Base-by-base conservation (phyloP, 495 filamentous ascomycete species). In the Penicillium canariense region DNA sequence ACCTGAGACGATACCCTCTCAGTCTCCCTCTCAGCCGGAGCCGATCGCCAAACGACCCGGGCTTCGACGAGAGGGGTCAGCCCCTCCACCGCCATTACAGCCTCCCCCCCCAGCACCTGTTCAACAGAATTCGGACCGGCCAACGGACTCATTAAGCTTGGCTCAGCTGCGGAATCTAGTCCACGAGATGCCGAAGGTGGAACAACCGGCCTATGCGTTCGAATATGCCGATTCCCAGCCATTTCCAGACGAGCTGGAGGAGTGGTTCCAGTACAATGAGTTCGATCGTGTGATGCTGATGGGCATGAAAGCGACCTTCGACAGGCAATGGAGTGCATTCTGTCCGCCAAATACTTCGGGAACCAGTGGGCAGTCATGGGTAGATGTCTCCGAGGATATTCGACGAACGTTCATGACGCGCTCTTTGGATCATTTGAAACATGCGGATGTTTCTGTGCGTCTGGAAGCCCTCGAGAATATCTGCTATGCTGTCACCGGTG, bases 211-310 rank as follows among this genome's bases (percentile, higher is more conserved):
- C n/a, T 98, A 98, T 75, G 90, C 92, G 45, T 98, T 94, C 68
- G 82, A 84, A 62, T 97, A 97, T 73, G 76, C 82, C n/a, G 90
- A 97, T 72, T 79, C 86, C 3, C 84, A 90, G 35, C 77, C 84
- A 1, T 86, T 95, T 55, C 80, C 85, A 7, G 91, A 94, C 52
- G 94, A 98, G 74, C 75, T 97, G 18, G 89, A 96, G 60, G 94
- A 97, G 71, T 97, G 92, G 93, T 98, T 98, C 69, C 80, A 84
- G 43, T 97, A 98, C 71, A 79, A 74, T 42, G 88, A 91, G 54
- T 90, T 88, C 68, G 88, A 90, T 52, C 81, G 88, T 40, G 74
- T 70, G 39, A 78, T 81, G 76, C 70, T 94, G 44, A 77, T 85
- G 36, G 77, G 82, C 32, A 84, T 87, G 30, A 89, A 88, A 61